A percentile compares a stretch with the other conserved stretches of the same genome.
Conservation (phyloP, 2,329 filamentous ascomycete genomes). For the Sporothrix euskadiensis region DNA sequence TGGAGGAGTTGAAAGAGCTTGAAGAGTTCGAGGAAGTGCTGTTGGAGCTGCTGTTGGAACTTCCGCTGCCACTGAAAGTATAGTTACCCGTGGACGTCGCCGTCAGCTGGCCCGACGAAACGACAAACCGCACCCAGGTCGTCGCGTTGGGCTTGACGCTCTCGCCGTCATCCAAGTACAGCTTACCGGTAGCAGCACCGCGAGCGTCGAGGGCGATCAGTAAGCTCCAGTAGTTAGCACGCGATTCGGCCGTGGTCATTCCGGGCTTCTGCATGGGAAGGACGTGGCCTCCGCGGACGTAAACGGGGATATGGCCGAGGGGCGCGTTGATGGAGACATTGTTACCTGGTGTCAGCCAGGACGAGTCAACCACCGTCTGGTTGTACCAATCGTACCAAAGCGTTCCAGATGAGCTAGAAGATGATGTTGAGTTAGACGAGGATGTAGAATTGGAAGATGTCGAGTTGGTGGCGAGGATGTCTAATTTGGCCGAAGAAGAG, state of each 20-base stretch:
- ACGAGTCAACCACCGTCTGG: slow-evolving; percentile 52
- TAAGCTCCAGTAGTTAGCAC: slow-evolving; percentile 66
- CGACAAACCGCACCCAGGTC: slow-evolving; percentile 24
- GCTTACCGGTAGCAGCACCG: slow-evolving; percentile 58
- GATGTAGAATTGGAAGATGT: background rate
- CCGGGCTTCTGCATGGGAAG: slow-evolving; percentile 68
- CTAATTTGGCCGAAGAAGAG: background rate
- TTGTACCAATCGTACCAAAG: slow-evolving; percentile 82
- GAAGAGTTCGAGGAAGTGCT: background rate
- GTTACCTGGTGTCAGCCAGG: slow-evolving; percentile 37
- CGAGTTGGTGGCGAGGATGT: background rate
- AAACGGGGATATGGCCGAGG: slow-evolving; percentile 71
- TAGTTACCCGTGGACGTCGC: slow-evolving; percentile 54
- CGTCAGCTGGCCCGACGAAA: slow-evolving; percentile 41
- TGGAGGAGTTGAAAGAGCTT: background rate
- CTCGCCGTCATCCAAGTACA: slow-evolving; percentile 77
- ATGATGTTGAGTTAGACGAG: background rate
- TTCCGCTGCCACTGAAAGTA: slow-evolving; percentile 38
- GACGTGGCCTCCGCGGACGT: slow-evolving; percentile 66
- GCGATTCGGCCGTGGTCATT: slow-evolving; percentile 64
- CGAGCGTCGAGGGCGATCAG: slow-evolving; percentile 60
- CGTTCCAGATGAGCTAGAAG: slow-evolving; percentile 35
- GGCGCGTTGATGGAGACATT: slow-evolving; percentile 47
- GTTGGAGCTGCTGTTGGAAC: slow-evolving; percentile 41
- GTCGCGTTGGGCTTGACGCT: slow-evolving; percentile 48